These are phyloP conservation scores for Solanum bulbocastanum DNA, from an alignment of 257 asterid species.

Conservation along the genomic window DNA sequence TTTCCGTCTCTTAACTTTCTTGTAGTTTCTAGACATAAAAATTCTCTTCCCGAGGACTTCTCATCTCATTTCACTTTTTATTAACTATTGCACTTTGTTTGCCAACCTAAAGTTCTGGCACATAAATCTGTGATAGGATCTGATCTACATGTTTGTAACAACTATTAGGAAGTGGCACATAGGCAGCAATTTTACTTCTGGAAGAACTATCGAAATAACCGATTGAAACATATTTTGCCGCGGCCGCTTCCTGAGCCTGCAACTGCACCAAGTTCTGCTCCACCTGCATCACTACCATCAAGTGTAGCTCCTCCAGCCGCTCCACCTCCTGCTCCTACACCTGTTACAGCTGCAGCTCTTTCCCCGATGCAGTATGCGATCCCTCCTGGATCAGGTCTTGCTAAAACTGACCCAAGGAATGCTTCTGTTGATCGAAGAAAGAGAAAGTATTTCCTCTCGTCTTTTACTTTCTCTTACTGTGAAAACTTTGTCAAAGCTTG, in stretches of 20 bases:
- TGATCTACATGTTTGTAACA: constrained; percentile 8
- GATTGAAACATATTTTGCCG: constrained; percentile 93
- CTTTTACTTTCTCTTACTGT: neutral
- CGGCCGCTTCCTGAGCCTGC: constrained; percentile 76
- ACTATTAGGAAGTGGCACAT: constrained; percentile 80
- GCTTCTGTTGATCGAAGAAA: constrained; percentile 59
- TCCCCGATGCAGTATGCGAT: constrained; percentile 63
- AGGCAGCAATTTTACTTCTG: constrained; percentile 92
- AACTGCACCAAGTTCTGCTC: constrained; percentile 33
- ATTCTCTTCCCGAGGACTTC: neutral
- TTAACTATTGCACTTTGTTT: neutral
- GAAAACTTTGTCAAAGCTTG: neutral
- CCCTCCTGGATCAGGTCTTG: constrained; percentile 48
- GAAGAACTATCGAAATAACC: constrained; percentile 88
- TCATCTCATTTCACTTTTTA: neutral
- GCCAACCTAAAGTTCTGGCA: neutral
- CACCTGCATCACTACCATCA: constrained; percentile 46
- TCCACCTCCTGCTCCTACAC: constrained; percentile 27
- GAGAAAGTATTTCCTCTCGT: constrained; percentile 43
- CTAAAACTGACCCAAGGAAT: constrained; percentile 59
- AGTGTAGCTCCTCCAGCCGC: constrained; percentile 16
- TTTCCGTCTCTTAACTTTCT: neutral
- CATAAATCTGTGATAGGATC: neutral
- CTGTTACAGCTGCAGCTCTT: constrained; percentile 43
- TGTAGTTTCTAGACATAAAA: neutral